A percentile compares a stretch with the other conserved stretches of the same genome.
These are phyloP conservation scores for Gautieria morchelliformis DNA, from an alignment of 768 basidiomycete genomes.

Conservation along the genomic window DNA sequence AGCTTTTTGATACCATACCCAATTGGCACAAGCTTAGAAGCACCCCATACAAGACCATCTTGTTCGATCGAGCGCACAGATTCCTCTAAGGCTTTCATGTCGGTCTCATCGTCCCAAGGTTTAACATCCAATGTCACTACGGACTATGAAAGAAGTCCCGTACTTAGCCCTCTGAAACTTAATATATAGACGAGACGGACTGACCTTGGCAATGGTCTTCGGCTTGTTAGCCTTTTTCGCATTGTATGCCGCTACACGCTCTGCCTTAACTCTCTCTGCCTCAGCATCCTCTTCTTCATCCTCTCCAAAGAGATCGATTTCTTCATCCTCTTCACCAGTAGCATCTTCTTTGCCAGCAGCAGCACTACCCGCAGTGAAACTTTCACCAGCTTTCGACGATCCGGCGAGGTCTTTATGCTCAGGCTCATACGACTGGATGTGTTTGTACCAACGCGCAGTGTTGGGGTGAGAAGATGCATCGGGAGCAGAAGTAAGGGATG, in stretches of 20 bases:
- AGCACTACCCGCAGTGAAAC: conserved; percentile 48
- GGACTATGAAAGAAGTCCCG: conserved; percentile 44
- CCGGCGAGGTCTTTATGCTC: conserved; percentile 77
- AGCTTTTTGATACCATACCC: conserved; percentile 95
- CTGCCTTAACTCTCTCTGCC: conserved; percentile 78
- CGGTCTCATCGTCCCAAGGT: conserved; percentile 99
- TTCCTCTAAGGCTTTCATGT: conserved; percentile 81
- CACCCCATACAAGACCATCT: conserved; percentile 94
- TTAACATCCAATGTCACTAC: conserved; percentile 98
- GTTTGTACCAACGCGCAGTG: conserved; percentile 85
- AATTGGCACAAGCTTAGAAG: conserved; percentile 83
- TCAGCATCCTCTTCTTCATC: conserved; percentile 78
- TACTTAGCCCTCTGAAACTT: conserved; percentile 4
- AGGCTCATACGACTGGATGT: conserved; percentile 78
- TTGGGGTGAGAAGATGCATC: conserved; percentile 58
- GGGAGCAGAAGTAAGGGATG: conserved; percentile 60
- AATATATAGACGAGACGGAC: conserved; percentile 12
- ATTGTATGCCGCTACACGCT: conserved; percentile 90
- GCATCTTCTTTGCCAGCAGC: conserved; percentile 35
- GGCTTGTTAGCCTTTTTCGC: conserved; percentile 88
- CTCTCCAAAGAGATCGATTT: conserved; percentile 81
- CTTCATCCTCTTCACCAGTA: conserved; percentile 33
- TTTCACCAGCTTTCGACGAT: conserved; percentile 72
- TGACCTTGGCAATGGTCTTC: conserved; percentile 80
- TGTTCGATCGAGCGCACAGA: conserved; percentile 77